Percentiles rank a stretch among this genome's conserved stretches.
Conservation (phyloP, 306 rosid genomes). For the Vigna angularis region DNA sequence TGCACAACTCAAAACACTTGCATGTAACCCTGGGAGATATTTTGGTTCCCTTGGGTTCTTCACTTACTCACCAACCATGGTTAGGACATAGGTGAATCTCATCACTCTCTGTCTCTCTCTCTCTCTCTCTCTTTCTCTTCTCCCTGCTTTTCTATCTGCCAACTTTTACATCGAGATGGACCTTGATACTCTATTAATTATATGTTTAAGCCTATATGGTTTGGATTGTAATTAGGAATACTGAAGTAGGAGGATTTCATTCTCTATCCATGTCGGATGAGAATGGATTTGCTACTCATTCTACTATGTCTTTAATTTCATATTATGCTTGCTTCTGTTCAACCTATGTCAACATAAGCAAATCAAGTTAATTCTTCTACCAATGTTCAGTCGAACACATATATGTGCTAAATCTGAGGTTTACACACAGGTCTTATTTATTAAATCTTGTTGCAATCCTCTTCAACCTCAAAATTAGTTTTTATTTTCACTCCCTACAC, state of each 20-base stretch:
- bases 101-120: conserved; percentile 37
- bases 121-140: neutral
- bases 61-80: conserved; percentile 97
- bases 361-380: conserved; percentile 33
- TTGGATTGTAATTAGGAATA: conserved; percentile 75
- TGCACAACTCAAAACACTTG: conserved; percentile 84
- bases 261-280: conserved; percentile 58
- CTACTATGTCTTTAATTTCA: conserved; percentile 56
- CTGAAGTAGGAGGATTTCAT: conserved; percentile 58
- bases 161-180: conserved; percentile 64
- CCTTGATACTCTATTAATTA: conserved; percentile 63
- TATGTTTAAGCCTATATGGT: conserved; percentile 66
- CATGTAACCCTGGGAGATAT: conserved; percentile 90
- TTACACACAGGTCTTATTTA: neutral
- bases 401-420: neutral
- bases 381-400: conserved; percentile 27
- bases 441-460: neutral
- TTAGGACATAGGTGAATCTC: conserved; percentile 91
- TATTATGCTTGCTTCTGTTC: conserved; percentile 44
- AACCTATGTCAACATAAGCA: conserved; percentile 34
- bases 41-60: conserved; percentile 95
- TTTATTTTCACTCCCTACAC: neutral
- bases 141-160: conserved; percentile 36
- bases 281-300: conserved; percentile 66
- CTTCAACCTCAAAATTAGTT: conserved; percentile 3